These are phyloP conservation scores for Geranomyces variabilis DNA, from an alignment of 192 early-diverging fungal species.

Conservation along the genomic window DNA sequence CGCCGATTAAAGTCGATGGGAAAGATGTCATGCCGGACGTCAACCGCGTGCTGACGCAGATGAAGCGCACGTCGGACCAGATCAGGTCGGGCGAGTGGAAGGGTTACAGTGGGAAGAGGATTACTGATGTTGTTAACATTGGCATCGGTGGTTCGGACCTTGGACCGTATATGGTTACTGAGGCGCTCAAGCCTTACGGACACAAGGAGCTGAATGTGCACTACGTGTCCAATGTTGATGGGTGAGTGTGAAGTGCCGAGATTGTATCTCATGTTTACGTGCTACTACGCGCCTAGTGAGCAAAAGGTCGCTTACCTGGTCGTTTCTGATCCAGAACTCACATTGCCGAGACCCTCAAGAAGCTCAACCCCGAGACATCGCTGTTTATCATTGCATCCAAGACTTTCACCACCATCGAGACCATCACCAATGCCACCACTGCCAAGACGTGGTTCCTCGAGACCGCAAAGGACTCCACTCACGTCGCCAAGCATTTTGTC, in stretches of 20 bases:
- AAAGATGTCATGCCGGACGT: slow-evolving; percentile 95
- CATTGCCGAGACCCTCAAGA: slow-evolving; percentile 89
- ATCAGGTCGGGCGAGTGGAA: slow-evolving; percentile 92
- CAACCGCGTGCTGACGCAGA: slow-evolving; percentile 91
- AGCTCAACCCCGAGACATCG: slow-evolving; percentile 81
- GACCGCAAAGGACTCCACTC: slow-evolving; percentile 73
- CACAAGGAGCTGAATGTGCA: slow-evolving; percentile 79
- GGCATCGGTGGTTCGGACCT: slow-evolving; percentile 98
- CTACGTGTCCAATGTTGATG: slow-evolving; percentile 98
- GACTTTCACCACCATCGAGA: slow-evolving; percentile 99
- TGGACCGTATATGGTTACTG: slow-evolving; percentile 98
- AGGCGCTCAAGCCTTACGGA: slow-evolving; percentile 93
- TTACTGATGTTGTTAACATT: slow-evolving; percentile 97
- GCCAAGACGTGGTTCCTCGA: slow-evolving; percentile 94
- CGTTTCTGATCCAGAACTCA: slow-evolving; percentile 62
- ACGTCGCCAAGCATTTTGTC: slow-evolving; percentile 99
- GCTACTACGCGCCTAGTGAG: too few relatives aligned
- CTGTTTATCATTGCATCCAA: slow-evolving; percentile 97
- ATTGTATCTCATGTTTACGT: too few relatives aligned
- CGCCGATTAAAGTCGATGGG: slow-evolving; percentile 84
- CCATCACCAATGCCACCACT: slow-evolving; percentile 93
- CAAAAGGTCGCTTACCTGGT: too few relatives aligned
- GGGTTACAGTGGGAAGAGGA: slow-evolving; percentile 92
- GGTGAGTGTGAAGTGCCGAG: slow-evolving; percentile 22
- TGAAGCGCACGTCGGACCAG: slow-evolving; percentile 78